These are phyloP conservation scores for Leishmania lainsoni DNA, from an alignment of 208 protist genomes.

Conservation along the genomic window DNA sequence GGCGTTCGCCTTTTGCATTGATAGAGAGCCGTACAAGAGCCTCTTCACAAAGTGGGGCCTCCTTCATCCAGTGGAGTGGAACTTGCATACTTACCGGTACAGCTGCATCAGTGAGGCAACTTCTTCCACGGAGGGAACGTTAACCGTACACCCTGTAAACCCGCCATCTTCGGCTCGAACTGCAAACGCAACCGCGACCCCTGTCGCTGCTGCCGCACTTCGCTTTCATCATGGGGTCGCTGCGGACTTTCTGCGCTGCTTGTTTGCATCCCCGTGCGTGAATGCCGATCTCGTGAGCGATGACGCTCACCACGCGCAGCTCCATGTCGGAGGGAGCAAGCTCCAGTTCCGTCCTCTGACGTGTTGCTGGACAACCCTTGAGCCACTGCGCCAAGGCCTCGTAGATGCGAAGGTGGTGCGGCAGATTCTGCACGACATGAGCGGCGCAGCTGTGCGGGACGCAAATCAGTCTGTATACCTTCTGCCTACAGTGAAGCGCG, in stretches of 20 bases:
- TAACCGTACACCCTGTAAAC: neutral
- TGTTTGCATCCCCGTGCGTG: constrained; percentile 35
- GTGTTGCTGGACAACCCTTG: constrained; percentile 43
- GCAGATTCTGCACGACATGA: constrained; percentile 5
- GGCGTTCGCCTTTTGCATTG: constrained; percentile 6
- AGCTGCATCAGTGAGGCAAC: neutral
- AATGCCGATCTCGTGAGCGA: constrained; percentile 17
- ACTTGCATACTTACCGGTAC: constrained; percentile 19
- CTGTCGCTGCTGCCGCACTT: constrained; percentile 22
- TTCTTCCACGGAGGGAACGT: neutral
- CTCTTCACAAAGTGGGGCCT: constrained; percentile 41
- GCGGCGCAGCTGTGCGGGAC: neutral
- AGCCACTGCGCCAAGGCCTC: constrained; percentile 36
- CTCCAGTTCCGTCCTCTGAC: constrained; percentile 23
- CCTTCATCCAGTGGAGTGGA: constrained; percentile 8
- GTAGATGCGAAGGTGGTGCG: constrained; percentile 42
- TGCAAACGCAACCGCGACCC: neutral
- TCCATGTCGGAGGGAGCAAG: too few relatives aligned
- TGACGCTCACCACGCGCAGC: neutral
- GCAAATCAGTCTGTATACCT: constrained; percentile 2
- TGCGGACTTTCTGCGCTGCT: constrained; percentile 33
- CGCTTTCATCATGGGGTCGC: constrained; percentile 60
- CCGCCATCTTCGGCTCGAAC: neutral
- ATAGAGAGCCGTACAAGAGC: constrained; percentile 13
- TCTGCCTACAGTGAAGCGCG: constrained; percentile 44